Evolutionary conservation across 495 filamentous ascomycete genomes (phyloP).

Genomic region (Rusavskia elegans): DNA sequence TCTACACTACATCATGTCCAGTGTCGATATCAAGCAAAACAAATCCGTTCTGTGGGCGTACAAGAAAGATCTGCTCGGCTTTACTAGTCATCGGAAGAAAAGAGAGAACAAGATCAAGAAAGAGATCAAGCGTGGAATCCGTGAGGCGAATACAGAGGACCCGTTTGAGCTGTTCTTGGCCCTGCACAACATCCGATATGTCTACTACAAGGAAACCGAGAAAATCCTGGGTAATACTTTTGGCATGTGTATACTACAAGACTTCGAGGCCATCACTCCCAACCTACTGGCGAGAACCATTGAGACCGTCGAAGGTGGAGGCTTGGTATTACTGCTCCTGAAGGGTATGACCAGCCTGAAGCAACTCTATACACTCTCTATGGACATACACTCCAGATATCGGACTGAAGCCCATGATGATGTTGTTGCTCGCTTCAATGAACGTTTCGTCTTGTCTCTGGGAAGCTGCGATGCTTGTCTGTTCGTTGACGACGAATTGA

Average conservation of each 20-base stretch:
- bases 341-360: slow-evolving; percentile 97
- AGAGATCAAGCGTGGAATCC: slow-evolving; percentile 87
- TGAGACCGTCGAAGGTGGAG: slow-evolving; percentile 95
- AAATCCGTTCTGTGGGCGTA: slow-evolving; percentile 99
- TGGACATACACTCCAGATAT: slow-evolving; percentile 96
- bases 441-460: slow-evolving; percentile 89
- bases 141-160: slow-evolving; percentile 90
- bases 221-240: slow-evolving; percentile 98
- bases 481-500: slow-evolving; percentile 94
- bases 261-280: slow-evolving; percentile 95
- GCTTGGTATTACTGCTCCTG: slow-evolving; percentile 73
- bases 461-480: slow-evolving; percentile 89
- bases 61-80: slow-evolving; percentile 91
- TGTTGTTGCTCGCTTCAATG: slow-evolving; percentile 92
- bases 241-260: slow-evolving; percentile 95
- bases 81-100: slow-evolving; percentile 94
- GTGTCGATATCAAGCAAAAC: slow-evolving; percentile 81
- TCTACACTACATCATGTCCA: slow-evolving; percentile 85
- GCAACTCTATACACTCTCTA: slow-evolving; percentile 90
- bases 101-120: slow-evolving; percentile 95
- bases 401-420: slow-evolving; percentile 93
- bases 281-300: slow-evolving; percentile 90
- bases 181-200: slow-evolving; percentile 92
- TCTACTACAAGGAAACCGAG: slow-evolving; percentile 99
- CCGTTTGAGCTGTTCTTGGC: slow-evolving; percentile 97